Evolutionary conservation across 2,329 filamentous ascomycete genomes (phyloP).

Genomic region (Leptographium procerum): DNA sequence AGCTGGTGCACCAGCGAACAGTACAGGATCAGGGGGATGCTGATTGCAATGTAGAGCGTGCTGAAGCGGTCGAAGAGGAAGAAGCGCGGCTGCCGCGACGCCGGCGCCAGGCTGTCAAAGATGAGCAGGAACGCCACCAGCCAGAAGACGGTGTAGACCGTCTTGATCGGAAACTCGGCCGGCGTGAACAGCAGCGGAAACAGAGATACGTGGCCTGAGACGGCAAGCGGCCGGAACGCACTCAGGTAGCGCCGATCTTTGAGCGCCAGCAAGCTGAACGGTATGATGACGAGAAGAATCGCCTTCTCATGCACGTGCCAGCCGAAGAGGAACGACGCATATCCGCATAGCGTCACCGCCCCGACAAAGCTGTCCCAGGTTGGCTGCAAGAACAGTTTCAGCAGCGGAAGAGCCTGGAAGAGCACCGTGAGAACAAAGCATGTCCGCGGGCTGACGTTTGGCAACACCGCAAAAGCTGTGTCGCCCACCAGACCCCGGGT

Average conservation of each 20-base stretch:
- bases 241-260: slow-evolving; percentile 82
- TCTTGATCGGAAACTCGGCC: slow-evolving; percentile 89
- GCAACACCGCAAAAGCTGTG: slow-evolving; percentile 85
- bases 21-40: slow-evolving; percentile 82
- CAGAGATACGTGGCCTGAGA: slow-evolving; percentile 87
- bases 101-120: slow-evolving; percentile 81
- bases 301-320: slow-evolving; percentile 99
- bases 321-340: slow-evolving; percentile 91
- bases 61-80: slow-evolving; percentile 89
- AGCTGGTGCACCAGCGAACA: slow-evolving; percentile 73
- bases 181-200: slow-evolving; percentile 90
- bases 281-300: slow-evolving; percentile 84
- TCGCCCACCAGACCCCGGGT: slow-evolving; percentile 90
- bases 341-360: slow-evolving; percentile 83
- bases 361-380: slow-evolving; percentile 86
- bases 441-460: slow-evolving; percentile 66
- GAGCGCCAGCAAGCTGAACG: slow-evolving; percentile 85
- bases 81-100: slow-evolving; percentile 65
- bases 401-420: slow-evolving; percentile 68
- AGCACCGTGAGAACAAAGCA: slow-evolving; percentile 77
- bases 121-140: slow-evolving; percentile 72
- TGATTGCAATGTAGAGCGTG: slow-evolving; percentile 76
- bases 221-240: slow-evolving; percentile 82
- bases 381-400: slow-evolving; percentile 70
- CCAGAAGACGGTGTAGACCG: slow-evolving; percentile 87